Base-by-base conservation (phyloP, 768 basidiomycete species). In the Tephrocybe sp. region DNA sequence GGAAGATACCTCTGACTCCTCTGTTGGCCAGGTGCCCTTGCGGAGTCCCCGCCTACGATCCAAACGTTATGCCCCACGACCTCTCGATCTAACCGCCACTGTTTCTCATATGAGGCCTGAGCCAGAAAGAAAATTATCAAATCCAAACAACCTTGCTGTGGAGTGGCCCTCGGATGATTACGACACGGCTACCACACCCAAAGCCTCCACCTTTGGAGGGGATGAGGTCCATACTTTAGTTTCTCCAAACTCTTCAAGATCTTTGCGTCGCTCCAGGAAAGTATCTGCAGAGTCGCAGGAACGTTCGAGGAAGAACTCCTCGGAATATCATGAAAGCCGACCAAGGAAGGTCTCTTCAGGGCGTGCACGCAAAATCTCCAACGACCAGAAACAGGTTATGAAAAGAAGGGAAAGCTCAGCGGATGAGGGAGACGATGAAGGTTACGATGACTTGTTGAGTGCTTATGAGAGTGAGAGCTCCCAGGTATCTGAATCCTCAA, bases 341-440 rank as follows among this genome's bases (percentile, higher is more conserved):
- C 42, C 61, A 16, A 67, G 78, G 44, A 86, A 84, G 62, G 54
- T 71, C 4, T 79, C 79, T 11, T 67, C 63, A 7, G 71, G 67
- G 40, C 68, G 74, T 39, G 57, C 66, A 16, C 70, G 79, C 35
- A 87, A 85, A 63, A 54, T 69, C 4, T 81, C 80, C 13, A 68
- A 64, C 8, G 76, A 75, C 22, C 76, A 65, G 43, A 72, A 64
- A 60, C 68, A 72, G 20, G 62, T 61, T 19, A 57, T 64, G 31
- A 72, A 65, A 56, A 70, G 65, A 47, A 72, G 80, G 34, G 82
- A 85, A 32, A 89, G 84, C 61, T 80, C 76, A 17, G 87, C 85
- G 0, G 84, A 85, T 47, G 87, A 89, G 52, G 87, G 89, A 4
- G 88, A 89, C 52, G 89, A 90, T 57, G 80, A 82, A 62, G 78